phyloP scores from a whole-genome alignment of 176 grass and related monocot species.

The Juncus effusus region DNA sequence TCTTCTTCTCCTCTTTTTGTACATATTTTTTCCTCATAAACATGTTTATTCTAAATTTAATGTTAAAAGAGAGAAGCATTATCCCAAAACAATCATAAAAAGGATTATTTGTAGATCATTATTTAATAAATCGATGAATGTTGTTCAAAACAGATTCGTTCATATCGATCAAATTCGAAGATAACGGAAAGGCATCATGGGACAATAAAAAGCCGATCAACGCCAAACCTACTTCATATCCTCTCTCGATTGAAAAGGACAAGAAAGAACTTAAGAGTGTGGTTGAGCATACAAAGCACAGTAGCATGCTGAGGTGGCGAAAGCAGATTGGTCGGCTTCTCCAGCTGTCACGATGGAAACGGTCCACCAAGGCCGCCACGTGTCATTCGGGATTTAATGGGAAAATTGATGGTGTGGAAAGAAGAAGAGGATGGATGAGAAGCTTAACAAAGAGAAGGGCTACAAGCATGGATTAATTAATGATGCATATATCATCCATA shows the following conservation, averaged over 20 bases:
- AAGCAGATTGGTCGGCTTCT: conserved; percentile 65
- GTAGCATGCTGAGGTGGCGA: conserved; percentile 60
- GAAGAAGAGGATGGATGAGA: conserved; percentile 51
- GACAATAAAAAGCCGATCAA: conserved; percentile 26
- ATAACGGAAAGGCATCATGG: conserved; percentile 72
- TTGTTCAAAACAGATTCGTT: conserved; percentile 56
- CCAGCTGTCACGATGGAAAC: conserved; percentile 74
- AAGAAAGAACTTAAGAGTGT: conserved; percentile 18
- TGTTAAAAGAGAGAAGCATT: too few species aligned
- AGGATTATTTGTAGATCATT: background rate
- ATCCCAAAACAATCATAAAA: background rate
- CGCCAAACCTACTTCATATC: background rate
- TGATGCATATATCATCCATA: too few species aligned
- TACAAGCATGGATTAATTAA: conserved; percentile 26
- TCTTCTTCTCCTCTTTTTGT: too few species aligned
- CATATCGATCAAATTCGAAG: conserved; percentile 98
- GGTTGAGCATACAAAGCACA: conserved; percentile 47
- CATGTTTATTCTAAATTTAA: too few species aligned
- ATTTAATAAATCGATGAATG: background rate
- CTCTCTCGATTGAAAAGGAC: background rate
- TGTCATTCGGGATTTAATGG: conserved; percentile 35
- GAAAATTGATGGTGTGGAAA: conserved; percentile 33
- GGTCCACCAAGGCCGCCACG: conserved; percentile 35
- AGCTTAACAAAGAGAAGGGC: conserved; percentile 55
- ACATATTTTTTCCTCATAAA: too few species aligned